Percentiles rank a stretch among this genome's conserved stretches.
phyloP scores from a whole-genome alignment of 73 alveolate species.

The Uronychia setigera region DNA sequence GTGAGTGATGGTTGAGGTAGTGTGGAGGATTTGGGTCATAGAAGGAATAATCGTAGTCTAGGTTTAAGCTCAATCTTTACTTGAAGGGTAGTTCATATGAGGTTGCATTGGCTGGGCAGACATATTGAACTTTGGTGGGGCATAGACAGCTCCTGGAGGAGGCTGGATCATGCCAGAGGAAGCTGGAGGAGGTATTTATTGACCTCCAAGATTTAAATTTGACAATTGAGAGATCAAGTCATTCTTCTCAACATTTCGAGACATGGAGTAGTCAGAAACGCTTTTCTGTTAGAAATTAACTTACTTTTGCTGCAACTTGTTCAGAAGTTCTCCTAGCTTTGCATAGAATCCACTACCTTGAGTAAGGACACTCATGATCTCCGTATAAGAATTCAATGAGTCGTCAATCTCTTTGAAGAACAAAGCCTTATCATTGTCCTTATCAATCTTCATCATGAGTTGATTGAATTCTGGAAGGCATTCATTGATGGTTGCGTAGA shows the following conservation, averaged over 20 bases:
- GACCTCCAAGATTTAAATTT: conserved; percentile 1
- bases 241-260: conserved; percentile 52
- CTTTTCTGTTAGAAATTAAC: background rate
- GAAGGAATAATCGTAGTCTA: no score
- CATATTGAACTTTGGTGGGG: background rate
- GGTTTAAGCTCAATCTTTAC: no score
- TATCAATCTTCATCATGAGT: background rate
- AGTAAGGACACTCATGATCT: conserved; percentile 26
- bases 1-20: no score
- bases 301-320: conserved; percentile 30
- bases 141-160: background rate
- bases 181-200: background rate
- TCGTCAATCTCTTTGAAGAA: conserved; percentile 29
- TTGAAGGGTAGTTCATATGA: no score
- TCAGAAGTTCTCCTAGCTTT: conserved; percentile 26
- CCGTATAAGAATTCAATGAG: conserved; percentile 16
- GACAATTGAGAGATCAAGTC: conserved; percentile 11
- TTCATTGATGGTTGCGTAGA: background rate
- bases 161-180: background rate
- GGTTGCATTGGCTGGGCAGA: background rate
- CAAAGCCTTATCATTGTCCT: background rate
- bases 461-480: background rate
- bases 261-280: conserved; percentile 33
- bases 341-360: conserved; percentile 50
- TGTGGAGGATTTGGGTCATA: no score